Percentiles rank a stretch among this genome's conserved stretches.
Evolutionary conservation across 1,284 basidiomycete genomes (phyloP).

Genomic region (Irpex sp.): DNA sequence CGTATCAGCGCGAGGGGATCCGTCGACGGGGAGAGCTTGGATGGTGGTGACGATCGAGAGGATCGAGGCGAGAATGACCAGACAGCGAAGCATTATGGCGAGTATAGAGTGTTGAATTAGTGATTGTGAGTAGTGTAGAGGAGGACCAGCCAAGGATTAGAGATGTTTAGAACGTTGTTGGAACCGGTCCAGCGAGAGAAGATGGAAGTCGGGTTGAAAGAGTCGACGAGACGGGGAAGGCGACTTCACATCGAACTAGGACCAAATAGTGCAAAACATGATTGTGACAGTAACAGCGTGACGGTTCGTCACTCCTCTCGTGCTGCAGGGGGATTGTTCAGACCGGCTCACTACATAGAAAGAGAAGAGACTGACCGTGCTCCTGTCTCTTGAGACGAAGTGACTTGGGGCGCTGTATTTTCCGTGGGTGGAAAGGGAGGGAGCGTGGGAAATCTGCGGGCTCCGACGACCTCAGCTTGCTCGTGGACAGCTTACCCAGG

Average conservation of each 20-base stretch:
- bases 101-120: background rate
- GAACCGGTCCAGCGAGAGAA: background rate
- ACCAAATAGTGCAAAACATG: slow-evolving; percentile 14
- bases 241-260: background rate
- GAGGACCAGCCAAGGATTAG: slow-evolving; percentile 12
- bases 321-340: background rate
- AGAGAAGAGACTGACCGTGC: background rate
- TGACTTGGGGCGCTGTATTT: background rate
- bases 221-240: background rate
- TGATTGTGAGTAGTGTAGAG: slow-evolving; percentile 1
- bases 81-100: slow-evolving; percentile 3
- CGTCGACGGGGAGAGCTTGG: slow-evolving; percentile 6
- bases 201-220: slow-evolving; percentile 1
- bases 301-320: background rate
- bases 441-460: background rate
- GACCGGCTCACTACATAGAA: background rate
- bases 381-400: background rate
- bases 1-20: background rate
- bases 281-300: slow-evolving; percentile 3
- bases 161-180: background rate
- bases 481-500: slow-evolving; percentile 39
- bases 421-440: background rate
- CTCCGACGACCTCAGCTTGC: background rate
- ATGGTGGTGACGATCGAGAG: slow-evolving; percentile 1
- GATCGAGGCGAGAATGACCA: slow-evolving; percentile 7